These are phyloP conservation scores for Pachyrhizus erosus DNA, from an alignment of 306 rosid genomes.

Conservation along the genomic window DNA sequence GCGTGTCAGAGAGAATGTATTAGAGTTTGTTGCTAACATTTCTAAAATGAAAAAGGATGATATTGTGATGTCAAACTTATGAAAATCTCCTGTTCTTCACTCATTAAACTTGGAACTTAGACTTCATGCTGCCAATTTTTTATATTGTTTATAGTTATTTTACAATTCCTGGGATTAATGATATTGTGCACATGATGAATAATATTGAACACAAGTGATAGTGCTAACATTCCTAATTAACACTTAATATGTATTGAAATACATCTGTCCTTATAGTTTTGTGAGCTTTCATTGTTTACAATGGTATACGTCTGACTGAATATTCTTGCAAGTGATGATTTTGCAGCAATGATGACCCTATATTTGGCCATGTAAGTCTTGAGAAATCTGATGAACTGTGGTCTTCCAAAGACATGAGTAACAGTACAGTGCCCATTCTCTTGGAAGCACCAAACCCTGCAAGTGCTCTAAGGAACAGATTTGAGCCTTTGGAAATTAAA, in stretches of 20 bases:
- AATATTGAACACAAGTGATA: not conserved
- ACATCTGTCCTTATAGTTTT: not conserved
- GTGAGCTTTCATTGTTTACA: slow-evolving; percentile 15
- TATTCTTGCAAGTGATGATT: slow-evolving; percentile 66
- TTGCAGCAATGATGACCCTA: slow-evolving; percentile 76
- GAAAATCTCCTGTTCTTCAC: not conserved
- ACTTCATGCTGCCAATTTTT: not conserved
- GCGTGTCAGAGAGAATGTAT: not conserved
- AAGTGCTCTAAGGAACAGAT: slow-evolving; percentile 41
- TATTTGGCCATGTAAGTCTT: slow-evolving; percentile 63
- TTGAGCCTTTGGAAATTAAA: slow-evolving; percentile 52
- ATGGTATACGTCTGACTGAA: slow-evolving; percentile 49
- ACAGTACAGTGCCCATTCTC: slow-evolving; percentile 48
- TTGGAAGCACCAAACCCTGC: slow-evolving; percentile 46
- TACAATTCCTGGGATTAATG: not conserved
- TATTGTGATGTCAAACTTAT: not conserved
- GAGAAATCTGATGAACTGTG: slow-evolving; percentile 65
- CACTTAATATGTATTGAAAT: slow-evolving; percentile 4
- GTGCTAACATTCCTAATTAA: not conserved
- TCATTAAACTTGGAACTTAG: not conserved
- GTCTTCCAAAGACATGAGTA: slow-evolving; percentile 62
- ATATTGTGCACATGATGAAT: not conserved
- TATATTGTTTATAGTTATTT: not conserved
- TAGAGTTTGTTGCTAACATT: not conserved
- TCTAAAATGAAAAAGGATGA: not conserved